Percentiles rank a stretch among this genome's conserved stretches.
These are phyloP conservation scores for Hypholoma sublateritium DNA, from an alignment of 768 basidiomycete genomes.

Conservation along the genomic window DNA sequence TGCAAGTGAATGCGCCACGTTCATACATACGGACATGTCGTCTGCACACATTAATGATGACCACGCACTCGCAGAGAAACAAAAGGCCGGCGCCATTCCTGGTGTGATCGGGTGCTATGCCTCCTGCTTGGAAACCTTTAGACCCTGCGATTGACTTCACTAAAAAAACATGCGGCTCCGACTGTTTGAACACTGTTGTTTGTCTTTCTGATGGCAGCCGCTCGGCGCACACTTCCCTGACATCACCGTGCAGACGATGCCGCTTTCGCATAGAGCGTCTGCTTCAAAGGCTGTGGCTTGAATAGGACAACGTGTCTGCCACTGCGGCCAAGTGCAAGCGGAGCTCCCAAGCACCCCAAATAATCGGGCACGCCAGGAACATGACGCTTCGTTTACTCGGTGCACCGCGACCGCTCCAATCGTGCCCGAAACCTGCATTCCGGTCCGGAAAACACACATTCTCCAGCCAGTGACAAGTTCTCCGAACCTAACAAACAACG, in stretches of 20 bases:
- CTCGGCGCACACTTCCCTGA: constrained; percentile 1
- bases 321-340: neutral
- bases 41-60: no score
- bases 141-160: neutral
- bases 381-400: constrained; percentile 8
- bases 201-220: neutral
- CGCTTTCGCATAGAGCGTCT: neutral
- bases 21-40: no score
- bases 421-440: neutral
- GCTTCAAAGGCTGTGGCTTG: neutral
- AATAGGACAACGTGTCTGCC: neutral
- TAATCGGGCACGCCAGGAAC: neutral
- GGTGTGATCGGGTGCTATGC: constrained; percentile 1
- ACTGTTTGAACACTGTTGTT: no score
- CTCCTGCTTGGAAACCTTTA: neutral
- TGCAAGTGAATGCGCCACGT: no score
- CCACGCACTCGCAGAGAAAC: neutral
- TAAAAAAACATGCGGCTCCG: constrained; percentile 3
- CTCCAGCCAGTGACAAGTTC: neutral
- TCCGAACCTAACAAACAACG: neutral
- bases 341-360: neutral
- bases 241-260: neutral
- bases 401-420: constrained; percentile 1
- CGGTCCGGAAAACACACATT: neutral
- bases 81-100: neutral